Evolutionary conservation across 1,284 basidiomycete species (phyloP).

Genomic region (Acaromyces ingoldii): DNA sequence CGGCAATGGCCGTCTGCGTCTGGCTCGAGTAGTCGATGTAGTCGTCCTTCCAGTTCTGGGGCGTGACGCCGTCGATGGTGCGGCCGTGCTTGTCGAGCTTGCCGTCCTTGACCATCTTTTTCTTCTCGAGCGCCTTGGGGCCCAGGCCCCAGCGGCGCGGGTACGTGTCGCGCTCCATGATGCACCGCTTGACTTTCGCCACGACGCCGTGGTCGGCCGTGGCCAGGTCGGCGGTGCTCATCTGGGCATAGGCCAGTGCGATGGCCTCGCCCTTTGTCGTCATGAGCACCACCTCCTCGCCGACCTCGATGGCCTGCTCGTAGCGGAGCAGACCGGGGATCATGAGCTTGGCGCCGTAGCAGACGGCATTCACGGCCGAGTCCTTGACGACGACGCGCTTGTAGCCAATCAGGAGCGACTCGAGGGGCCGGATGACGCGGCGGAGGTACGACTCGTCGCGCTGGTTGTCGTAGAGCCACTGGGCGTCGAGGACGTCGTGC

Average conservation of each 20-base stretch:
- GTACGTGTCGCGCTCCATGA: conserved; percentile 98
- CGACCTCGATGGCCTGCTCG: conserved; percentile 87
- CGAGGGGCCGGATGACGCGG: conserved; percentile 87
- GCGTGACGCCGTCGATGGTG: conserved; percentile 83
- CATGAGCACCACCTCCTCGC: conserved; percentile 98
- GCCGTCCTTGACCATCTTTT: conserved; percentile 72
- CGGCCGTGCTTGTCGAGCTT: conserved; percentile 95
- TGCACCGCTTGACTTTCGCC: conserved; percentile 97
- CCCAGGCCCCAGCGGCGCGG: conserved; percentile 97
- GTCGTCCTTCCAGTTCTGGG: conserved; percentile 80
- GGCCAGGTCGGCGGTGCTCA: conserved; percentile 96
- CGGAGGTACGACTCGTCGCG: conserved; percentile 96
- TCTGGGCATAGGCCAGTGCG: conserved; percentile 71
- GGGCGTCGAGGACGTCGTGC: conserved; percentile 99
- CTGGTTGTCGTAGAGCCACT: conserved; percentile 99
- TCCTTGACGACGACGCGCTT: conserved; percentile 99
- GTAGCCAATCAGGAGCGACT: conserved; percentile 89
- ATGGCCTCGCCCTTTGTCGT: conserved; percentile 99
- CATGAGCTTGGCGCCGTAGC: conserved; percentile 99
- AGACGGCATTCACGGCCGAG: conserved; percentile 97
- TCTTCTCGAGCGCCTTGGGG: conserved; percentile 93
- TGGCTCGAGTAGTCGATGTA: conserved; percentile 77
- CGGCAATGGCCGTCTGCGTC: conserved; percentile 46
- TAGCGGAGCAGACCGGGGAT: conserved; percentile 96
- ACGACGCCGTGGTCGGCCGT: conserved; percentile 99